A percentile compares a stretch with the other conserved stretches of the same genome.
Conservation (phyloP, 2,329 filamentous ascomycete genomes). For the Penicillium sumatraense region DNA sequence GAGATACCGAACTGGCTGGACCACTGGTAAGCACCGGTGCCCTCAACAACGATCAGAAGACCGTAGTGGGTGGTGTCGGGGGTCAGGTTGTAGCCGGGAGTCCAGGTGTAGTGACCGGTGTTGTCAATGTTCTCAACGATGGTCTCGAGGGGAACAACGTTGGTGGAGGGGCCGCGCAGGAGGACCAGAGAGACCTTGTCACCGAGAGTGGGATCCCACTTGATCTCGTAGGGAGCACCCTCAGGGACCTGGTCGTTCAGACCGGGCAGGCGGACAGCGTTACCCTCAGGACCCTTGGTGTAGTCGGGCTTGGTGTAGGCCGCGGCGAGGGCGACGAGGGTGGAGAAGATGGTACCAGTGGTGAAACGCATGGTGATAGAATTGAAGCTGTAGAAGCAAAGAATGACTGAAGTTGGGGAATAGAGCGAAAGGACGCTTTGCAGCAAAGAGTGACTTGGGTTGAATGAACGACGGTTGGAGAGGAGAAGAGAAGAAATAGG, state of each 20-base stretch:
- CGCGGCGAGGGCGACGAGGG: conserved; percentile 44
- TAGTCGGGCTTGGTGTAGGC: conserved; percentile 44
- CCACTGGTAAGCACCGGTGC: conserved; percentile 65
- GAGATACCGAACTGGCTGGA: conserved; percentile 65
- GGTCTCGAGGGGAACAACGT: conserved; percentile 57
- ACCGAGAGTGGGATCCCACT: conserved; percentile 54
- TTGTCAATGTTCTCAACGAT: conserved; percentile 61
- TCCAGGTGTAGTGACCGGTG: conserved; percentile 61
- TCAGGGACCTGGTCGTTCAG: conserved; percentile 59
- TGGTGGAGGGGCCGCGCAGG: conserved; percentile 61
- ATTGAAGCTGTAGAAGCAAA: conserved; percentile 16
- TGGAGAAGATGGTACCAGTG: conserved; percentile 39
- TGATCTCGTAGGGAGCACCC: conserved; percentile 62
- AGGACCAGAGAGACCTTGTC: conserved; percentile 60
- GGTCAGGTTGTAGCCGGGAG: conserved; percentile 54
- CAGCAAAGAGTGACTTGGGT: conserved; percentile 28
- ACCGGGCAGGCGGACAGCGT: conserved; percentile 59
- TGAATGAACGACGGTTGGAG: conserved; percentile 22
- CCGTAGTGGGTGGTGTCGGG: conserved; percentile 60
- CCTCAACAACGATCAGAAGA: conserved; percentile 64
- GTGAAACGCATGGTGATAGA: conserved; percentile 46
- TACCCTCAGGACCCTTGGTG: conserved; percentile 49
- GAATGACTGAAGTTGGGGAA: conserved; percentile 32
- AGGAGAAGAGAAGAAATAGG: conserved; percentile 17
- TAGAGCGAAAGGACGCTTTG: conserved; percentile 14